Evolutionary conservation across 129 eudicot genomes (phyloP), one percentile per base, ranked within the genome.

Genomic region (Flaveria robusta): DNA sequence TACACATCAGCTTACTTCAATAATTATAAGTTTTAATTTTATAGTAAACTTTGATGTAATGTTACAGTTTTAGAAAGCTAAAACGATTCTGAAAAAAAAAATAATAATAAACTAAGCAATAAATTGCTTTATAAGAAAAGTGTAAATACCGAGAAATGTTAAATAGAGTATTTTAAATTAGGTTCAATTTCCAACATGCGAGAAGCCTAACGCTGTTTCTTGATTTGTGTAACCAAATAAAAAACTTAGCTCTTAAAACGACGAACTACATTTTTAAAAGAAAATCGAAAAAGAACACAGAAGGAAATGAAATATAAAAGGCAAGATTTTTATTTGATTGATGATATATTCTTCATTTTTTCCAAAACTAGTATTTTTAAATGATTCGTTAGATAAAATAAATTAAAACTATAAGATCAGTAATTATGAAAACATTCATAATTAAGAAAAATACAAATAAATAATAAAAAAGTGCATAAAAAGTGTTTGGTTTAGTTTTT

Each of bases 101-200:
- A 52, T n/a, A n/a, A n/a, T n/a, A n/a, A 22, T 1, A 3, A 50
- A 50, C 0, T 45, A 13, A 68, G 13, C 22, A 31, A 10, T 68
- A 43, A 18, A 55, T 39, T 72, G 16, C 39, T 19, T 51, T 62
- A 29, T 11, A 63, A 75, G 37, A 46, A 62, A 65, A 46, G 15
- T 60, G 77, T 31, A 20, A 11, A 79, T 4, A 70, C 62, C 52
- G 14, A 56, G 76, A 60, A 77, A 56, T 54, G 49, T 77, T 19
- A 5, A 39, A 20, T 4, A 42, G 29, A n/a, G 18, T 16, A 14
- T 43, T 58, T 69, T 79, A 79, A 71, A 71, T 79, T 22, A 34
- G 72, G 72, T 79, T 79, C 82, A 79, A 79, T 76, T 79, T 79
- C 82, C 82, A 71, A 79, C 66, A 72, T 47, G 45, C 45, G 31